Percentiles rank a stretch among this genome's conserved stretches.
Conservation (phyloP, 176 grass and related monocot species). For the Hyparrhenia diplandra region DNA sequence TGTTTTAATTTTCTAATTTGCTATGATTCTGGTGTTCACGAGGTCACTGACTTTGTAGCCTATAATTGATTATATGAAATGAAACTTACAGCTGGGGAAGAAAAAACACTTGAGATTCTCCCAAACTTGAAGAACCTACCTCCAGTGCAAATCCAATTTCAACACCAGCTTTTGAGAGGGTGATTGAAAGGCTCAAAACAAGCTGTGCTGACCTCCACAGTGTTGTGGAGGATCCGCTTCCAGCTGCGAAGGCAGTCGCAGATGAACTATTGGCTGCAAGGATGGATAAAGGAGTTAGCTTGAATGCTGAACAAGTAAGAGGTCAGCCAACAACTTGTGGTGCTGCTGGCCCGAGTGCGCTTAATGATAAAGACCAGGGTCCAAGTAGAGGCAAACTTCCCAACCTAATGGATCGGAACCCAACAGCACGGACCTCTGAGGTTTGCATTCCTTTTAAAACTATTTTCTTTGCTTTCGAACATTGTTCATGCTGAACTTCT, state of each 20-base stretch:
- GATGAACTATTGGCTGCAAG: constrained; percentile 39
- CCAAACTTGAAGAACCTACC: constrained; percentile 1
- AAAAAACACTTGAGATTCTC: constrained; percentile 22
- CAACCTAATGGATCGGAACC: constrained; percentile 59
- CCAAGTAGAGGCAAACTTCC: neutral
- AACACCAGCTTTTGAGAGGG: constrained; percentile 37
- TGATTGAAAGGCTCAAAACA: constrained; percentile 41
- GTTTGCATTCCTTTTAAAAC: constrained; percentile 5
- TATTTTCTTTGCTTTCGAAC: neutral
- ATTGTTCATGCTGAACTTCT: neutral
- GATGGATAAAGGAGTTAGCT: constrained; percentile 13
- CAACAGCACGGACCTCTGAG: constrained; percentile 35
- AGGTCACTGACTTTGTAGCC: neutral
- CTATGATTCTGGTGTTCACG: neutral
- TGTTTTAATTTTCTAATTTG: neutral
- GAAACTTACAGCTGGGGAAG: constrained; percentile 32
- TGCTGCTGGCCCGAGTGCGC: constrained; percentile 2
- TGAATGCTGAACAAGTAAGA: constrained; percentile 7
- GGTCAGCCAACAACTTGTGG: neutral
- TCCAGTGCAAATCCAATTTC: constrained; percentile 19
- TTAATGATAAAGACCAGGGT: neutral
- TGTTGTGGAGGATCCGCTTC: constrained; percentile 49
- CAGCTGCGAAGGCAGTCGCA: constrained; percentile 39
- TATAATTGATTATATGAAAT: constrained; percentile 22
- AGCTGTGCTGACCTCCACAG: constrained; percentile 46